A percentile compares a stretch with the other conserved stretches of the same genome.
Conservation (phyloP, 495 filamentous ascomycete genomes). For the Alectoria sarmentosa region DNA sequence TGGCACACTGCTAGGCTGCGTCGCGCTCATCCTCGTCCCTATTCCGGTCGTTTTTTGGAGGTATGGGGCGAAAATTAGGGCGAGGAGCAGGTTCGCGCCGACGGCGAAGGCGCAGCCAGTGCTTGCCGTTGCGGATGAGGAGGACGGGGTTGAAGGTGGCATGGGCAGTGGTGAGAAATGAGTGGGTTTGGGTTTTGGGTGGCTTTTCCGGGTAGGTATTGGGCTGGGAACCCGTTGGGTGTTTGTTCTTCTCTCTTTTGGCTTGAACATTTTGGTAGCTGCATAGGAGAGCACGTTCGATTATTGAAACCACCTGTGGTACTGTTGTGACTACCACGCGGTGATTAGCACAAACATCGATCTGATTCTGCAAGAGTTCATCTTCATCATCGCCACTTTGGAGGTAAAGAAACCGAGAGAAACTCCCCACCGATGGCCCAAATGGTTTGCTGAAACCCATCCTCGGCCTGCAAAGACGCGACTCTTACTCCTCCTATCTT, state of each 20-base stretch:
- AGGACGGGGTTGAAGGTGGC: neutral
- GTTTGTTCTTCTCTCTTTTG: neutral
- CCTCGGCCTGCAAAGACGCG: neutral
- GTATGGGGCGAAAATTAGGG: conserved; percentile 47
- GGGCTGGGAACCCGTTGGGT: neutral
- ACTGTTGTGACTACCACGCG: neutral
- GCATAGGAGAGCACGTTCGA: neutral
- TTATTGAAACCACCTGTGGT: neutral
- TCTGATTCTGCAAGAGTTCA: neutral
- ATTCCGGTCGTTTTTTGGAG: conserved; percentile 49
- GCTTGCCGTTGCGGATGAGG: neutral
- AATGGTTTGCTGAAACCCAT: neutral
- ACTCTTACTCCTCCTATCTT: too few relatives aligned
- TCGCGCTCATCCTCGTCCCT: conserved; percentile 43
- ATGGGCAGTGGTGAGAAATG: neutral
- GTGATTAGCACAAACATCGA: neutral
- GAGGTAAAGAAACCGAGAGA: neutral
- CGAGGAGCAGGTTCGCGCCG: conserved; percentile 62
- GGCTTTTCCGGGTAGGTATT: neutral
- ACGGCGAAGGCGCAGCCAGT: conserved; percentile 30
- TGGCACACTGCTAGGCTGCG: conserved; percentile 42
- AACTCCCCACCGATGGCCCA: neutral
- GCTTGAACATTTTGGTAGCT: neutral
- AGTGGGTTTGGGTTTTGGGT: neutral
- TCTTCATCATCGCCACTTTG: neutral